phyloP scores from a whole-genome alignment of 2,329 filamentous ascomycete species.

The Hypoxylon rubiginosum region DNA sequence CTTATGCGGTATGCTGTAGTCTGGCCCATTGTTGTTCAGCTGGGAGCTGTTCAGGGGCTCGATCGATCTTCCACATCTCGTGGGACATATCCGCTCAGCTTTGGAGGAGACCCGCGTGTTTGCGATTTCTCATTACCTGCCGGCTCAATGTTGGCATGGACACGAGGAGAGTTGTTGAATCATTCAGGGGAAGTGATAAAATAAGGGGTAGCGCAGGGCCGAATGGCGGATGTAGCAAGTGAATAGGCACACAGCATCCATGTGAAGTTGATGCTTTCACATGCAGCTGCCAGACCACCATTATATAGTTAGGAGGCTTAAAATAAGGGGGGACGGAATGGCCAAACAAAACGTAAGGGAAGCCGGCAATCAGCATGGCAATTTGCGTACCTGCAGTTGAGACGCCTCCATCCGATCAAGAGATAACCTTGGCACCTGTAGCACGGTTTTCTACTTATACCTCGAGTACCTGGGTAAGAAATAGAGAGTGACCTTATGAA shows the following conservation, averaged over 20 bases:
- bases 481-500: conserved; percentile 4
- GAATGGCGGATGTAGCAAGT: conserved; percentile 23
- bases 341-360: conserved; percentile 17
- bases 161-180: conserved; percentile 3
- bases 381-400: conserved; percentile 35
- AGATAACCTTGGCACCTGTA: conserved; percentile 22
- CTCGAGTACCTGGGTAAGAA: neutral
- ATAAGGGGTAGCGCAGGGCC: conserved; percentile 25
- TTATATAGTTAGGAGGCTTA: conserved; percentile 32
- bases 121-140: conserved; percentile 36
- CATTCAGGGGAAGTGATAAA: neutral
- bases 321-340: conserved; percentile 11
- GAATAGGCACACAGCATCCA: conserved; percentile 27
- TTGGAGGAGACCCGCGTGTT: conserved; percentile 43
- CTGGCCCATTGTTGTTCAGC: conserved; percentile 34
- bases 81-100: conserved; percentile 40
- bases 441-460: conserved; percentile 2
- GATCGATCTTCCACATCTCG: conserved; percentile 29
- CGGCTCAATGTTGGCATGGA: conserved; percentile 18
- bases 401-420: conserved; percentile 28
- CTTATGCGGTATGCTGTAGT: conserved; percentile 44
- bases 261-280: conserved; percentile 31
- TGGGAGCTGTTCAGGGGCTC: conserved; percentile 33
- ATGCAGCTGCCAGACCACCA: conserved; percentile 5
- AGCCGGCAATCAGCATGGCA: conserved; percentile 35